A percentile compares a stretch with the other conserved stretches of the same genome.
Evolutionary conservation across 352 stramenopile genomes (phyloP).

Genomic region (Globisporangium canariense): DNA sequence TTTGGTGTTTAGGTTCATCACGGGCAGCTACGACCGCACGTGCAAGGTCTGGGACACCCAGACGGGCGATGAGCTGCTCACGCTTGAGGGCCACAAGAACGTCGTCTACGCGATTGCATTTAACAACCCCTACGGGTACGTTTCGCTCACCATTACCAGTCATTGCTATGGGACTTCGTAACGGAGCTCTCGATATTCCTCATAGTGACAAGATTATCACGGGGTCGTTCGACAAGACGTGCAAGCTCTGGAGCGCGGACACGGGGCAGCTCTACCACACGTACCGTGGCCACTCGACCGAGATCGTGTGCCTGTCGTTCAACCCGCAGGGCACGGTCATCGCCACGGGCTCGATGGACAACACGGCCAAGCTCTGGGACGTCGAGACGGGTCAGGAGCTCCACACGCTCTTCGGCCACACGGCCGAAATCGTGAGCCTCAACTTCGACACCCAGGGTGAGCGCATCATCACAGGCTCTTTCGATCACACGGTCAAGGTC

Average conservation of each 20-base stretch:
- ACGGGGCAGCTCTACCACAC: constrained; percentile 94
- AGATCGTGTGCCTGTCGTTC: constrained; percentile 96
- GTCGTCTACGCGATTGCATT: constrained; percentile 97
- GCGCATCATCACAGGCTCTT: constrained; percentile 93
- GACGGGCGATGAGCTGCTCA: constrained; percentile 92
- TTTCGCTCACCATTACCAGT: not conserved
- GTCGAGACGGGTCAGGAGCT: constrained; percentile 93
- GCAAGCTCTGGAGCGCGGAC: constrained; percentile 94
- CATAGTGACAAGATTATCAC: constrained; percentile 93
- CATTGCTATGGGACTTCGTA: not conserved
- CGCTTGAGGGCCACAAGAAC: constrained; percentile 94
- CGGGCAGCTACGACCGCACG: constrained; percentile 93
- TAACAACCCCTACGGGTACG: constrained; percentile 95
- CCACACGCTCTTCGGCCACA: constrained; percentile 93
- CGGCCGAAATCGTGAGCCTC: constrained; percentile 92
- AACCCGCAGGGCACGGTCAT: constrained; percentile 92
- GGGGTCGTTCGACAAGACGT: constrained; percentile 95
- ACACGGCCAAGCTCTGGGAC: constrained; percentile 95
- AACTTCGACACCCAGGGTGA: constrained; percentile 94
- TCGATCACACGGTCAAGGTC: constrained; percentile 94
- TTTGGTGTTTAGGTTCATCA: constrained; percentile 84
- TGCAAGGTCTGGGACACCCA: constrained; percentile 96
- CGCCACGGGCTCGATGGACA: constrained; percentile 91
- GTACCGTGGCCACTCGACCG: constrained; percentile 92
- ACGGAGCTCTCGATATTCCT: constrained; percentile 11